Percentiles rank a stretch among this genome's conserved stretches.
phyloP scores from a whole-genome alignment of 257 asterid genomes.

The Solanum dulcamara region DNA sequence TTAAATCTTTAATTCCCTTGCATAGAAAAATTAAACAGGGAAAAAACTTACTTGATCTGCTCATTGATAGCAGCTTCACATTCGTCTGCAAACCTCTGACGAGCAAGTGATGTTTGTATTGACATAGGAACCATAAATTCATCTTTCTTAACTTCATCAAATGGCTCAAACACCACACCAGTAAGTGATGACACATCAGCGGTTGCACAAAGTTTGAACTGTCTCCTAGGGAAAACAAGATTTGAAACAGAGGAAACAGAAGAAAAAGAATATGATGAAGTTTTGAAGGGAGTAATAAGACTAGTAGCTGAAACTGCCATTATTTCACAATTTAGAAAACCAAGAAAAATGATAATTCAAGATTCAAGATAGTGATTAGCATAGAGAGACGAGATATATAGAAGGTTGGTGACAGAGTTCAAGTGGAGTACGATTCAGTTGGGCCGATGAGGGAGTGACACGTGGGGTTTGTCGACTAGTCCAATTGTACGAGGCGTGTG shows the following conservation, averaged over 20 bases:
- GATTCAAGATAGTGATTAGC: not conserved
- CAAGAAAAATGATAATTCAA: not conserved
- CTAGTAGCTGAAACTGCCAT: slow-evolving; percentile 39
- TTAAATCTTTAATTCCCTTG: too few relatives aligned
- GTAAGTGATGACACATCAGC: slow-evolving; percentile 24
- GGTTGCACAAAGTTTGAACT: slow-evolving; percentile 19
- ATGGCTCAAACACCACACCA: slow-evolving; percentile 79
- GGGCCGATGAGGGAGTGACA: slow-evolving; percentile 13
- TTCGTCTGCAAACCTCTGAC: slow-evolving; percentile 41
- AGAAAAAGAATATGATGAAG: not conserved
- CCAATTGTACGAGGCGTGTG: slow-evolving; percentile 43
- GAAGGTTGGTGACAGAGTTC: not conserved
- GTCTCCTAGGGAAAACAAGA: slow-evolving; percentile 19
- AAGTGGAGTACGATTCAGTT: not conserved
- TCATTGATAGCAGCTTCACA: slow-evolving; percentile 70
- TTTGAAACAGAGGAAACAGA: slow-evolving; percentile 8
- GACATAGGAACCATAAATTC: slow-evolving; percentile 40
- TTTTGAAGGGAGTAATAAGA: not conserved
- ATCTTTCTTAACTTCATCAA: slow-evolving; percentile 68
- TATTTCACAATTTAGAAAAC: slow-evolving; percentile 7
- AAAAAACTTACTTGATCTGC: slow-evolving; percentile 73
- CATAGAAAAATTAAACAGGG: not conserved
- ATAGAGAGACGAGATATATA: not conserved
- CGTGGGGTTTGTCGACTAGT: slow-evolving; percentile 7
- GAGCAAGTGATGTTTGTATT: slow-evolving; percentile 52